These are phyloP conservation scores for Crassisporium funariophilum DNA, from an alignment of 768 basidiomycete species.

Conservation along the genomic window DNA sequence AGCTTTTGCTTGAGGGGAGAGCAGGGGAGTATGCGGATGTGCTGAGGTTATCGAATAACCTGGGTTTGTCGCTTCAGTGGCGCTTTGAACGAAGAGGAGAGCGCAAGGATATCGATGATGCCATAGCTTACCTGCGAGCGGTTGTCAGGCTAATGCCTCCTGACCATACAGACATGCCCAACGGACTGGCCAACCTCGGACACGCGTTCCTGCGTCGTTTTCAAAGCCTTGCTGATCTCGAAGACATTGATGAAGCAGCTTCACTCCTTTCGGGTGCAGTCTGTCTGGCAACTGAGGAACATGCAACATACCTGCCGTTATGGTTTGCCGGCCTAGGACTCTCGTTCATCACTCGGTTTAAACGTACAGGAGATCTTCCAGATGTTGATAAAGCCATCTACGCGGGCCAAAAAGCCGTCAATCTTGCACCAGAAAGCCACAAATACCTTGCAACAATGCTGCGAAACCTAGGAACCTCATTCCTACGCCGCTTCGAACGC, in stretches of 20 bases:
- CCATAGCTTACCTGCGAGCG: background rate
- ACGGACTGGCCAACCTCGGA: background rate
- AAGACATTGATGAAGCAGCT: constrained; percentile 17
- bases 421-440: constrained; percentile 4
- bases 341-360: constrained; percentile 2
- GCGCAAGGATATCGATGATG: constrained; percentile 6
- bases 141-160: background rate
- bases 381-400: constrained; percentile 16
- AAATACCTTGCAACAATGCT: background rate
- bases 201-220: constrained; percentile 4
- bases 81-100: too few species aligned
- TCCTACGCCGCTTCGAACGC: background rate
- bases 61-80: too few species aligned
- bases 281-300: background rate
- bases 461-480: constrained; percentile 3
- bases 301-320: background rate
- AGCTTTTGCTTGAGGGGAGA: too few species aligned
- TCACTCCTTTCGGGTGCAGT: constrained; percentile 4
- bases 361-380: constrained; percentile 1
- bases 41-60: background rate
- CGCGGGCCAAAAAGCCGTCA: constrained; percentile 2
- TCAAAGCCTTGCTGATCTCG: background rate
- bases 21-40: constrained; percentile 2
- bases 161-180: background rate
- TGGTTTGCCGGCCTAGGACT: constrained; percentile 1